Conservation (phyloP, 176 grass and related monocot species). For the Lolium perenne region DNA sequence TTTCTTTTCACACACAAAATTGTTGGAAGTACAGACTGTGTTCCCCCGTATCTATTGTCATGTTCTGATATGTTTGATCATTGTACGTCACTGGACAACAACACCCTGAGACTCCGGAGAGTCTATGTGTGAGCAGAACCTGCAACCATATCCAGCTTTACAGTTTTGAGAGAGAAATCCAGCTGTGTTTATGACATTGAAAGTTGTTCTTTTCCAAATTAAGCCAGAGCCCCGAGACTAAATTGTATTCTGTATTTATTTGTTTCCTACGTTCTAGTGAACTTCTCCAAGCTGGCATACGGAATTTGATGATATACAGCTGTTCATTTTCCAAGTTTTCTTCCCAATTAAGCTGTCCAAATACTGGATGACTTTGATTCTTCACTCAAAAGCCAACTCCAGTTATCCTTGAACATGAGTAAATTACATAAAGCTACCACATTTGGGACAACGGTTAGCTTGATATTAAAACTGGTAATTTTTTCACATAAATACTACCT, state of each 20-base stretch:
- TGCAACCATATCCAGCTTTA: neutral
- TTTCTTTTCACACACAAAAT: slow-evolving; percentile 39
- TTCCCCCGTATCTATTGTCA: slow-evolving; percentile 13
- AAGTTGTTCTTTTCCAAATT: neutral
- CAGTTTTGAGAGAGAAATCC: neutral
- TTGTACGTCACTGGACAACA: slow-evolving; percentile 13
- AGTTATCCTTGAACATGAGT: no score
- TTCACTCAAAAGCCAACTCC: neutral
- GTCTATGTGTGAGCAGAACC: neutral
- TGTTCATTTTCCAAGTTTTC: neutral
- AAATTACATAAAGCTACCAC: no score
- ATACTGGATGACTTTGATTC: neutral
- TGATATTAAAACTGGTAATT: no score
- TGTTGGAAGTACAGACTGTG: slow-evolving; percentile 29
- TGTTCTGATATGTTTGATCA: slow-evolving; percentile 25
- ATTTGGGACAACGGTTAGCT: no score
- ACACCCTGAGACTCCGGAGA: neutral
- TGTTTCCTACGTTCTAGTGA: neutral
- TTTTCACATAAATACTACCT: no score
- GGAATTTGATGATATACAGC: neutral
- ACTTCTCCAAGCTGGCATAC: neutral
- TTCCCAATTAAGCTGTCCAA: neutral
- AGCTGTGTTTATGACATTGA: neutral
- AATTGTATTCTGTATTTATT: neutral
- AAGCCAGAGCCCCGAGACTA: neutral